Conservation (phyloP, 2,329 filamentous ascomycete species). For the Immersiporthe knoxdaviesiana region DNA sequence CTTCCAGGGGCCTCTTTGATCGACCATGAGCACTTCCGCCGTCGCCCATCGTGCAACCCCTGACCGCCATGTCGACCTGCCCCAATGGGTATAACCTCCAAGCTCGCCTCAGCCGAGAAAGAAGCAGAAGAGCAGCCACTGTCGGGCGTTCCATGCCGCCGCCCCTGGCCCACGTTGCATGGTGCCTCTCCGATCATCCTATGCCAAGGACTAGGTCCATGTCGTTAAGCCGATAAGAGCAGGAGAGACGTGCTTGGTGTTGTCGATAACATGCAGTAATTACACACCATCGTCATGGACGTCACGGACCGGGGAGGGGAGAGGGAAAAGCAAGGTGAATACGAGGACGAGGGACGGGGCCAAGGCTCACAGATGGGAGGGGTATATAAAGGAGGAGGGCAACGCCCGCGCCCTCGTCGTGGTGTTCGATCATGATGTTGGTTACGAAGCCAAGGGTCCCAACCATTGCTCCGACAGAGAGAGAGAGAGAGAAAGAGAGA, state of each 20-base stretch:
- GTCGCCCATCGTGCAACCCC: background rate
- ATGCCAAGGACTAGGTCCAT: background rate
- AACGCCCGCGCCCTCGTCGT: too few species aligned
- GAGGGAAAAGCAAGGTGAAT: background rate
- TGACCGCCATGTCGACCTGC: background rate
- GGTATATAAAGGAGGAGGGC: background rate
- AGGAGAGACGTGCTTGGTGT: background rate
- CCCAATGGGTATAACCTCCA: constrained; percentile 1
- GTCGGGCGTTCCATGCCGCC: background rate
- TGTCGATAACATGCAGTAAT: constrained; percentile 1
- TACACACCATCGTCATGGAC: background rate
- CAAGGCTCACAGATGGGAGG: too few species aligned
- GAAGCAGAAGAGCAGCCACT: background rate
- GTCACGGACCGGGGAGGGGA: background rate
- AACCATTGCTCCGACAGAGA: too few species aligned
- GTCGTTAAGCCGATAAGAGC: constrained; percentile 7
- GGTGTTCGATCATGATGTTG: background rate
- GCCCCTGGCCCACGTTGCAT: background rate
- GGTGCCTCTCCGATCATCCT: background rate
- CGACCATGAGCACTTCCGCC: background rate
- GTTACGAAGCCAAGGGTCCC: background rate
- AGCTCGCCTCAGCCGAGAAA: background rate
- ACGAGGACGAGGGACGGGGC: background rate
- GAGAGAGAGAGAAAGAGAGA: too few species aligned
- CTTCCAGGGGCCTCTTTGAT: background rate